Conservation (phyloP, 192 early-diverging fungal species). For the Gaertneriomyces semiglobifer region DNA sequence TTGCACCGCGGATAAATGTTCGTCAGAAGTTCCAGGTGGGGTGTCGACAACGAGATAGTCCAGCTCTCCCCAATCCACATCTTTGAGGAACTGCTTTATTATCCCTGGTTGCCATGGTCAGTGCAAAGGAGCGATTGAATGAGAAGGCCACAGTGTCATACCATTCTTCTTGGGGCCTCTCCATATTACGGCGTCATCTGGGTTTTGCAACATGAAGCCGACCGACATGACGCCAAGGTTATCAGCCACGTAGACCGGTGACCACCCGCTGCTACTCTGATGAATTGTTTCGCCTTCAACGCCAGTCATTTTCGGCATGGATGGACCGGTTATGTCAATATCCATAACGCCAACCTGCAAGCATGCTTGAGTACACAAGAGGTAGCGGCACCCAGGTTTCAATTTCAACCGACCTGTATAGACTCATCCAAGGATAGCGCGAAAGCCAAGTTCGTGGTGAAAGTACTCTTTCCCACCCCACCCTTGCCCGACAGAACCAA, state of each 20-base stretch:
- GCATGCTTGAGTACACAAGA: not conserved
- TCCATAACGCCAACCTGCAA: slow-evolving; percentile 82
- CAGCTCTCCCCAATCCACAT: slow-evolving; percentile 94
- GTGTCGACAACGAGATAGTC: slow-evolving; percentile 97
- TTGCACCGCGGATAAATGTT: slow-evolving; percentile 90
- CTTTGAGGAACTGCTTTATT: slow-evolving; percentile 94
- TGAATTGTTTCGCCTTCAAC: slow-evolving; percentile 83
- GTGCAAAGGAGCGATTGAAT: not conserved
- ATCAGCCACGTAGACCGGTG: slow-evolving; percentile 50
- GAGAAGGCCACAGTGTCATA: slow-evolving; percentile 34
- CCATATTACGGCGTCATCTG: slow-evolving; percentile 95
- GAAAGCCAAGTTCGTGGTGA: slow-evolving; percentile 73
- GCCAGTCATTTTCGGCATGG: slow-evolving; percentile 93
- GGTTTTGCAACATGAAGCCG: slow-evolving; percentile 84
- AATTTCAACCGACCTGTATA: slow-evolving; percentile 27
- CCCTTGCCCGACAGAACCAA: slow-evolving; percentile 96
- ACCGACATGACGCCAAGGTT: slow-evolving; percentile 88
- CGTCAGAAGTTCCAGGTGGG: slow-evolving; percentile 96
- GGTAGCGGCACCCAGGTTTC: not conserved
- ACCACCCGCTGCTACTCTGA: slow-evolving; percentile 83
- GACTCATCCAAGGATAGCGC: slow-evolving; percentile 40
- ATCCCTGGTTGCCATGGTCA: slow-evolving; percentile 60
- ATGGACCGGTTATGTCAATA: slow-evolving; percentile 97
- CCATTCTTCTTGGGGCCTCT: slow-evolving; percentile 98
- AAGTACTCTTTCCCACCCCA: slow-evolving; percentile 95